phyloP scores from a whole-genome alignment of 2,329 filamentous ascomycete species.

The Huntiella abstrusa region DNA sequence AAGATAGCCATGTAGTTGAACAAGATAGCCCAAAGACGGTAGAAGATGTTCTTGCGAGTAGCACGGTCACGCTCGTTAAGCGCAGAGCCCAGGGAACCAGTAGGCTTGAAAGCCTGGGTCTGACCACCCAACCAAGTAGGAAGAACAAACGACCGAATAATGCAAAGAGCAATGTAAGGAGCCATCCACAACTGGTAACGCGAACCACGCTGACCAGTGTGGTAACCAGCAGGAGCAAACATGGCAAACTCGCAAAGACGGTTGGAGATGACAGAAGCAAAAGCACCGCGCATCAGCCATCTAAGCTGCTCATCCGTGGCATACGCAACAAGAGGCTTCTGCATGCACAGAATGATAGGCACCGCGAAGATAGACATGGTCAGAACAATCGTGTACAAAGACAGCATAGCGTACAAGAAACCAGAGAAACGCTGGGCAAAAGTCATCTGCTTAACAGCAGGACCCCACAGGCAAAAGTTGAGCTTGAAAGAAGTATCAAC shows the following conservation, averaged over 20 bases:
- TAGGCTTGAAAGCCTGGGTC: conserved; percentile 39
- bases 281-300: conserved; percentile 38
- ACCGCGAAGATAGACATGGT: conserved; percentile 37
- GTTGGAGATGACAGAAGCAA: conserved; percentile 29
- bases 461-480: conserved; percentile 38
- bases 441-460: conserved; percentile 32
- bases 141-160: conserved; percentile 37
- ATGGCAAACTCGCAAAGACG: conserved; percentile 38
- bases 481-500: conserved; percentile 41
- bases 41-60: conserved; percentile 31
- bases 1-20: conserved; percentile 36
- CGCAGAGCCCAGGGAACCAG: conserved; percentile 35
- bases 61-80: conserved; percentile 39
- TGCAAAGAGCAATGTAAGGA: conserved; percentile 38
- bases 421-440: conserved; percentile 38
- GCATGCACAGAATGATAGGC: conserved; percentile 37
- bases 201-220: conserved; percentile 36
- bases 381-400: conserved; percentile 36
- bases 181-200: conserved; percentile 44
- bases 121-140: conserved; percentile 41
- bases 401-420: conserved; percentile 36
- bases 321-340: conserved; percentile 38
- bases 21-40: conserved; percentile 33
- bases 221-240: conserved; percentile 40
- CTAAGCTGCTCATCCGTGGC: conserved; percentile 32